Percentiles rank a stretch among this genome's conserved stretches.
These are phyloP conservation scores for Myxozyma neotropica DNA, from an alignment of 805 yeast species.

Conservation along the genomic window DNA sequence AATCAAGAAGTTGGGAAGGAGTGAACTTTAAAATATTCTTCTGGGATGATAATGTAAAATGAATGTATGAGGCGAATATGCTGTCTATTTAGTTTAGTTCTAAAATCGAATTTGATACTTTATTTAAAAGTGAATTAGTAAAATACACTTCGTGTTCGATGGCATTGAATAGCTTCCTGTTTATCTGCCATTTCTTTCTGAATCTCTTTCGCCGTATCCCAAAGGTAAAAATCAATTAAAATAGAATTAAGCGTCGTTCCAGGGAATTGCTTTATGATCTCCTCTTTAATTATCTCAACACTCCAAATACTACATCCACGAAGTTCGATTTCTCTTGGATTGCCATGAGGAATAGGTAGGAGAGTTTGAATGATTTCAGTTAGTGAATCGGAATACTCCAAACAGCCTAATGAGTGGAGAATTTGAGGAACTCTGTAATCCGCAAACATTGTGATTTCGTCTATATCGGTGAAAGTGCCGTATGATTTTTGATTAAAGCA, in stretches of 20 bases:
- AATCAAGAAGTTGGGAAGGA: conserved; percentile 2
- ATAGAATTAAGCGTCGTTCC: conserved; percentile 42
- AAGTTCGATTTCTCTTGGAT: conserved; percentile 46
- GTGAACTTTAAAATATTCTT: neutral
- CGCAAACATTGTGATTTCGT: conserved; percentile 50
- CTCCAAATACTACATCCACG: conserved; percentile 49
- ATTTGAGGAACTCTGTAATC: conserved; percentile 53
- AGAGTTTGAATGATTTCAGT: conserved; percentile 33
- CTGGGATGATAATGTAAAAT: no score
- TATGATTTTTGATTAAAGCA: conserved; percentile 44
- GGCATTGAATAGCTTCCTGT: conserved; percentile 40
- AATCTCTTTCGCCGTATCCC: conserved; percentile 50
- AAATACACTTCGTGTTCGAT: conserved; percentile 45
- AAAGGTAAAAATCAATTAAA: conserved; percentile 48
- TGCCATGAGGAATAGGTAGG: conserved; percentile 40
- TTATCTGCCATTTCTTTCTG: conserved; percentile 36
- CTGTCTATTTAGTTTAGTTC: no score
- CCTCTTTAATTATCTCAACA: conserved; percentile 44
- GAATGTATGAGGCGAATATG: no score
- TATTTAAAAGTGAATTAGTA: conserved; percentile 5
- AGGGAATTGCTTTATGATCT: conserved; percentile 36
- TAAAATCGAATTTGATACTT: no score
- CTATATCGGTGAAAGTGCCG: conserved; percentile 48
- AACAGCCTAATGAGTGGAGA: conserved; percentile 44
- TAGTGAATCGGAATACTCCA: conserved; percentile 42